Base-by-base conservation (phyloP, 768 basidiomycete species). In the Russula griseocarnosa region DNA sequence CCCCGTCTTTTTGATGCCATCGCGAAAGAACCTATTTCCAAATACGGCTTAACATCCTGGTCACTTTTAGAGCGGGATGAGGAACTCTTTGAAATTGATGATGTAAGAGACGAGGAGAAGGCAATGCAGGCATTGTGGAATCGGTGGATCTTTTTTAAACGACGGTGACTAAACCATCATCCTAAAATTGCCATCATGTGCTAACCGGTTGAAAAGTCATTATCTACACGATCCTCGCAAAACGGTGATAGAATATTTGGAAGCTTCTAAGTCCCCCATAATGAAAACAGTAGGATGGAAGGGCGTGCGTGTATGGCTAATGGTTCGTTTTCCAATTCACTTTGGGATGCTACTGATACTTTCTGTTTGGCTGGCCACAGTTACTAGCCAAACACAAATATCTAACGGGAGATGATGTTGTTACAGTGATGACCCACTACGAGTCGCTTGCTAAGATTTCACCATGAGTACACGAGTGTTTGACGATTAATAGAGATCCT, bases 61-160 rank as follows among this genome's bases (percentile, higher is more conserved):
- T 77, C 80, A 44, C 78, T 92, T 9, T 55, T 87, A 9, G 88
- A 90, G 63, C 75, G 82, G 46, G 89, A 92, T 69, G 90, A 90
- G 55, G 89, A 91, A 66, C 78, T 92, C 0, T 90, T 83, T 61
- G 86, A 90, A 65, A 75, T 81, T 51, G 86, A 88, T 64, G 85
- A 90, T 69, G 76, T 90, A 13, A 77, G 78, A 46, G 88, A 90
- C 61, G 87, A 90, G 66, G 83, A 87, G 62, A 92, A 92, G 72
- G 84, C 90, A 8, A 87, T 92, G 78, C 82, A 84, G 60, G 87
- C 88, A 6, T 74, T 92, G 14, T 92, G 90, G 90, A 83, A 77
- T 14, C 72, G 90, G 57, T 92, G 88, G 88, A 87, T 90, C 3
- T 73, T 85, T 56, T 71, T 85, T 36, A 80, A 88, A 69, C 74